Evolutionary conservation across 306 rosid species (phyloP).

Genomic region (Rosa rugosa): DNA sequence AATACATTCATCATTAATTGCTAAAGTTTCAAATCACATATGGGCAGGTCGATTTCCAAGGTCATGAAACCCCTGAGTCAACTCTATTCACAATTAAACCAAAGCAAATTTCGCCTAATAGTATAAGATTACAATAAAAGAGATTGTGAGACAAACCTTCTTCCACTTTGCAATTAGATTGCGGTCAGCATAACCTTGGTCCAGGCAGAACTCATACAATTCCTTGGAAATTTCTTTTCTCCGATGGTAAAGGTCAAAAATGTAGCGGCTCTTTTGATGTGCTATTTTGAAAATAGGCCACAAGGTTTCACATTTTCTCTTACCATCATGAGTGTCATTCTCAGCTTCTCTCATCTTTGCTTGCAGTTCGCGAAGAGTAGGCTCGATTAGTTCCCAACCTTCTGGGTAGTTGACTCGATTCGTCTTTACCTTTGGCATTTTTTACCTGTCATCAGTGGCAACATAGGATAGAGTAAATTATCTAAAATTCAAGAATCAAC

Average conservation of each 20-base stretch:
- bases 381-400: conserved; percentile 92
- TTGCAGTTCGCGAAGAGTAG: conserved; percentile 80
- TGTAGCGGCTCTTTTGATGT: conserved; percentile 52
- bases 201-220: conserved; percentile 43
- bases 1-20: neutral
- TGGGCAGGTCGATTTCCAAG: conserved; percentile 1
- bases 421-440: conserved; percentile 91
- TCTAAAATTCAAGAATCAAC: neutral
- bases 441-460: conserved; percentile 30
- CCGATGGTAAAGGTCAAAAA: conserved; percentile 47
- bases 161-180: conserved; percentile 53
- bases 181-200: conserved; percentile 49
- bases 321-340: conserved; percentile 49
- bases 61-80: neutral
- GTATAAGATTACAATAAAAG: neutral
- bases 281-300: conserved; percentile 57
- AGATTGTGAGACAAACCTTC: conserved; percentile 34
- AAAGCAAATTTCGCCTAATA: neutral
- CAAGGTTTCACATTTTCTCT: conserved; percentile 46
- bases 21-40: neutral
- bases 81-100: neutral
- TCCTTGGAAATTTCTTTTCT: conserved; percentile 50
- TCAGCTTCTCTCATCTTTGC: conserved; percentile 92
- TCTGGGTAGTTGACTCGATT: conserved; percentile 81
- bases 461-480: conserved; percentile 6